Evolutionary conservation across 192 early-diverging fungal genomes (phyloP), one percentile per base, ranked within the genome.

Genomic region (Entophlyctis luteolus): DNA sequence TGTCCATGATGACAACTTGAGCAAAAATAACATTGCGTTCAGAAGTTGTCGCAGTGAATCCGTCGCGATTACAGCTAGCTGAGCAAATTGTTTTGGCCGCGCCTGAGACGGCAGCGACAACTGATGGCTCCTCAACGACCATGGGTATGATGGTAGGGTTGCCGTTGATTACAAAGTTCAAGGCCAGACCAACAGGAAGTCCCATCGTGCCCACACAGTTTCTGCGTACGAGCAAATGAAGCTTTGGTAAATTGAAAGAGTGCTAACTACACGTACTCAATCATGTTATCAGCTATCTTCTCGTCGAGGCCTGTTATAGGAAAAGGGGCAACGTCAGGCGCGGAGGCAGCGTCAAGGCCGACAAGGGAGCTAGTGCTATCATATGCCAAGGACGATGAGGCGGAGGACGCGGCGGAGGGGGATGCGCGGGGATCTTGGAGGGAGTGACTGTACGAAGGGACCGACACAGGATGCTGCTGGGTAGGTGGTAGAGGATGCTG

Each of bases 101-200:
- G 38, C 88, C 87, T 14, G 88, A 90, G 4, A 89, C 89, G 20
- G 86, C 89, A 12, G 89, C 89, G 1, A 90, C 77, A 36, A 90
- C 88, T 6, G 86, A 87, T 5, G 89, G 88, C 59, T 90, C 89
- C 67, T 90, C 89, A 14, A 90, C 83, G 14, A 84, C 86, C 89
- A 90, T 90, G 10, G 89, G 89, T 32, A 89, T 79, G 6, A 88
- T 82, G 5, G 75, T 56, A 3, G 86, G 75, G 3, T 65, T 68
- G 3, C 72, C 81, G 68, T 90, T 86, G 72, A 90, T 89, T 39
- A 77, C 75, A 47, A 89, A 88, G 75, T 90, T 90, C 28, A 90
- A 76, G 0, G 86, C 89, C 14, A 90, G 72, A 12, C 89, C 89
- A 27, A 90, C 70, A 2, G 89, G 89, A 4, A 90, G 52, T 38